Evolutionary conservation across 495 filamentous ascomycete genomes (phyloP), one percentile per base, ranked within the genome.

Genomic region (Penicillium verhagenii): DNA sequence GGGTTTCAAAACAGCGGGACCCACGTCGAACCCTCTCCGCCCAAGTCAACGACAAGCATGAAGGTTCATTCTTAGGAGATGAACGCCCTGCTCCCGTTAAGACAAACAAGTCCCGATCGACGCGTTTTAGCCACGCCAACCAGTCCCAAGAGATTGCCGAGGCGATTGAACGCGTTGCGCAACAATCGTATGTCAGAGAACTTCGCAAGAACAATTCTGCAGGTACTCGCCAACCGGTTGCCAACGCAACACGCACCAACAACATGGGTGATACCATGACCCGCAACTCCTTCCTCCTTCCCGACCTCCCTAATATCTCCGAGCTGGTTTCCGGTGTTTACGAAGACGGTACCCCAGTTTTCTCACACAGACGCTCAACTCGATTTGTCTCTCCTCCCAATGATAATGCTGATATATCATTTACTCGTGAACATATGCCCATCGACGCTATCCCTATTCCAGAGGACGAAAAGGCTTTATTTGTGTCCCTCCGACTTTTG

Each of bases 301-400:
- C 86, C 8, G 82, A 87, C 44, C 72, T 88, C 40, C 84, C 86
- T 11, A 88, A 89, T 56, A 75, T 89, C 47, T 86, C 86, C 11
- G 87, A 90, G 54, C 76, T 90, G 16, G 80, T 90, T 5, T 86
- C 86, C 24, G 86, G 86, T 55, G 76, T 82, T 6, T 86, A 84
- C 58, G 73, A 86, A 58, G 82, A 87, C 58, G 83, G 84, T 6
- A 86, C 83, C 2, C 84, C 85, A 8, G 79, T 87, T 9, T 86
- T 84, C 67, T 74, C 80, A 10, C 65, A 72, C 43, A 53, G 78
- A 38, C 80, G 81, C 48, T 67, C 72, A 3, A 84, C 83, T 16
- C 80, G 82, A n/a, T 84, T 86, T 57, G 68, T 78, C 4, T 77
- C 79, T n/a, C 74, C 69, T 11, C 75, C 57, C 24, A 67, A 66